phyloP scores from a whole-genome alignment of 2,329 filamentous ascomycete genomes.

The Penicillium thymicola region DNA sequence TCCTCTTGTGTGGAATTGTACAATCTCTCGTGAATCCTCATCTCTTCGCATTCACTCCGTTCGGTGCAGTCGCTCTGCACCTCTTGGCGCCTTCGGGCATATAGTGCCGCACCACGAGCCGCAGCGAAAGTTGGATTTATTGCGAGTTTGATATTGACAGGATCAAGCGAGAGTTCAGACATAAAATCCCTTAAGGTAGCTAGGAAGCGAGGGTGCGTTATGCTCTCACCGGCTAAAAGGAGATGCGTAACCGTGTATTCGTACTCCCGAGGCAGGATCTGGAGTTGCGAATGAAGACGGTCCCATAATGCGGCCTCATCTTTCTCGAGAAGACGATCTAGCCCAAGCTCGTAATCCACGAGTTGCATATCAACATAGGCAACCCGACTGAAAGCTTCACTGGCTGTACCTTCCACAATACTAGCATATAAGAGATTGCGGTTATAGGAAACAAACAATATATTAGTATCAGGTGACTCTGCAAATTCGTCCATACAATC shows the following conservation, averaged over 20 bases:
- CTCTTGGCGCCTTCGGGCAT: neutral
- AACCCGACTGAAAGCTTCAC: neutral
- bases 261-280: slow-evolving; percentile 2
- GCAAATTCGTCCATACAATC: slow-evolving; percentile 5
- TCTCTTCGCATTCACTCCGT: neutral
- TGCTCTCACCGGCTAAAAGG: slow-evolving; percentile 11
- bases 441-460: slow-evolving; percentile 7
- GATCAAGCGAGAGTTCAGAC: neutral
- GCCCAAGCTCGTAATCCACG: slow-evolving; percentile 8
- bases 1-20: neutral
- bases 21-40: neutral
- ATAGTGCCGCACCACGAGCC: neutral
- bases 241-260: slow-evolving; percentile 4
- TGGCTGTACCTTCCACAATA: neutral
- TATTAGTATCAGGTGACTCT: neutral
- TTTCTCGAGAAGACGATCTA: slow-evolving; percentile 10
- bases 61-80: neutral
- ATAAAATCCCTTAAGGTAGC: neutral
- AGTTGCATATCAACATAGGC: neutral
- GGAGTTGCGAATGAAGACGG: slow-evolving; percentile 5
- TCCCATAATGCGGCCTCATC: slow-evolving; percentile 1
- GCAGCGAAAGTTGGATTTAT: neutral
- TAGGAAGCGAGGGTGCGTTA: neutral
- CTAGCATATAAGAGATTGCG: slow-evolving; percentile 9
- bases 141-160: neutral